Conservation (phyloP, 108 stramenopile genomes). For the Pseudonitzschia pungens region DNA sequence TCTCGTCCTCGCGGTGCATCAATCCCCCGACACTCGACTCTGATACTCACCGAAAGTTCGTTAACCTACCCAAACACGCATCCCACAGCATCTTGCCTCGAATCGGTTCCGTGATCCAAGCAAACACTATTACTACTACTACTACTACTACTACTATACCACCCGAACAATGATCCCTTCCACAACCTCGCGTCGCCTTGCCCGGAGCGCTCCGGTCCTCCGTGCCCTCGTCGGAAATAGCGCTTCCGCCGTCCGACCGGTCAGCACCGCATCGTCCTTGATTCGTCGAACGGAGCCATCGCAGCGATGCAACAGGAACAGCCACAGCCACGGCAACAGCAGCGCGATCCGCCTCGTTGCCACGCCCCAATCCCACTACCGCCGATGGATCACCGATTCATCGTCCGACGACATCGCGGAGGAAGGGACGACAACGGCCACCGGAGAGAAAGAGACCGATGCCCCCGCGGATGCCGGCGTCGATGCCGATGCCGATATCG, state of each 20-base stretch:
- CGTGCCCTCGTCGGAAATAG: not conserved
- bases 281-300: no score
- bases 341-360: not conserved
- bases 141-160: no score
- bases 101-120: no score
- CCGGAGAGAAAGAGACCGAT: not conserved
- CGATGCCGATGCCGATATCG: no score
- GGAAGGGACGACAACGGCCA: not conserved
- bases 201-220: not conserved
- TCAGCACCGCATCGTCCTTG: not conserved
- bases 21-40: no score
- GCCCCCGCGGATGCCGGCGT: constrained; percentile 11
- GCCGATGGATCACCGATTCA: not conserved
- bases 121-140: no score
- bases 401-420: not conserved
- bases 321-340: not conserved
- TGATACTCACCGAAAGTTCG: no score
- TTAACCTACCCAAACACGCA: no score
- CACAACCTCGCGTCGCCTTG: not conserved
- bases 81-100: no score
- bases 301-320: no score
- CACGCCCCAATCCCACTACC: not conserved
- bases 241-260: not conserved
- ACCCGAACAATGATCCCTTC: not conserved
- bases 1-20: no score